Evolutionary conservation across 177 flowering plant species (phyloP), one percentile per base, ranked within the genome.

Genomic region (Telopea speciosissima): DNA sequence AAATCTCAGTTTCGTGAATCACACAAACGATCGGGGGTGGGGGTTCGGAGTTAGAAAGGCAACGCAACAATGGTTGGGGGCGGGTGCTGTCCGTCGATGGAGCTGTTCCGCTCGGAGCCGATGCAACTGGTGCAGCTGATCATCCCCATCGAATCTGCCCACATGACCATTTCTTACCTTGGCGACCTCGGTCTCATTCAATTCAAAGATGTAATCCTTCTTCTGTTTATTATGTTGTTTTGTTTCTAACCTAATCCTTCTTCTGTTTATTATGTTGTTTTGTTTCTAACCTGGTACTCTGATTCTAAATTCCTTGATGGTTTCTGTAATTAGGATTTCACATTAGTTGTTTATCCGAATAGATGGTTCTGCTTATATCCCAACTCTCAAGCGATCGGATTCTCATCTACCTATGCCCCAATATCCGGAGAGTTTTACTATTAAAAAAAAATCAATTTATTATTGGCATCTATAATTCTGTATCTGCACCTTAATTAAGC

Each of bases 91-190:
- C 90, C 91, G 63, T 68, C 84, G 58, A 93, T 90, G 98, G 92
- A 91, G 87, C 91, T 93, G 81, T 75, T 93, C 76, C 86, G 98
- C 22, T 93, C 94, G 72, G 97, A 93, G 81, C 79, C 91, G 77
- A 93, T 91, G 98, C 96, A 90, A 44, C 77, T 93, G 69, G 96
- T 92, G 3, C 98, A 92, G 76, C 79, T 93, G 79, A 93, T 93
- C 81, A 81, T 93, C 78, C 97, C 98, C 49, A 81, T 91, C 56
- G 98, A 93, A 68, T 88, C 97, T 49, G 87, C 95, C 75, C 95
- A 89, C 64, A 85, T 70, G 62, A 85, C 96, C 73, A 80, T 90
- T 78, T 86, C 94, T 11, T 91, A 89, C 70, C 91, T 93, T 71
- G 98, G 98, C 1, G 93, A 89, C 52, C 80, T 90, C 69, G 98